These are phyloP conservation scores for Penicillium occitanis DNA, from an alignment of 2,329 filamentous ascomycete species.

Conservation along the genomic window DNA sequence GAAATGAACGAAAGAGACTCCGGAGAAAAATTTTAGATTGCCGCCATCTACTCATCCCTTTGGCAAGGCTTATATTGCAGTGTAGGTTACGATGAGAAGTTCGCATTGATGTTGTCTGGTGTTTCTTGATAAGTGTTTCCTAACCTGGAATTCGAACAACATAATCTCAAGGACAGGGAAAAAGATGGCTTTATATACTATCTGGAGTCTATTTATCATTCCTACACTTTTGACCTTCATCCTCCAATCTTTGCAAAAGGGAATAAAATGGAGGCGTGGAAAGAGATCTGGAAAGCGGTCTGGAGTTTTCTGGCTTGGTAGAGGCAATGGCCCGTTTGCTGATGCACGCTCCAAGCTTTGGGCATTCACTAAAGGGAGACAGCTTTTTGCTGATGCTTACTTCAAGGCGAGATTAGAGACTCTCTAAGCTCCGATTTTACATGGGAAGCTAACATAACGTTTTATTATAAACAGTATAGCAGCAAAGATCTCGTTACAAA, in stretches of 20 bases:
- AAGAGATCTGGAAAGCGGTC: not conserved
- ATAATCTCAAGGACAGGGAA: not conserved
- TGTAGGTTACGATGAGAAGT: not conserved
- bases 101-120: not conserved
- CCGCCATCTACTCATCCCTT: not conserved
- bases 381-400: constrained; percentile 6
- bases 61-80: not conserved
- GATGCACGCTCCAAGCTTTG: constrained; percentile 5
- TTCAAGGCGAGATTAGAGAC: not conserved
- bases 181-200: not conserved
- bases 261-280: not conserved
- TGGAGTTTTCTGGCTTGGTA: constrained; percentile 9
- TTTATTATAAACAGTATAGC: not conserved
- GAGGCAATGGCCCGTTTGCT: not conserved
- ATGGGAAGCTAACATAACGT: not conserved
- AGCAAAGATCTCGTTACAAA: not conserved
- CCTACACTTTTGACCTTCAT: not conserved
- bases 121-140: not conserved
- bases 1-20: not conserved
- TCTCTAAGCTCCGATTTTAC: not conserved
- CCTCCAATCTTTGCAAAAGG: not conserved
- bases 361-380: not conserved
- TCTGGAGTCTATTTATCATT: constrained; percentile 1
- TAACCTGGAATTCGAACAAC: not conserved
- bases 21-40: not conserved